Evolutionary conservation across 2,329 filamentous ascomycete genomes (phyloP), one percentile per base, ranked within the genome.

Genomic region (Paecilomyces dactylethromorphus): DNA sequence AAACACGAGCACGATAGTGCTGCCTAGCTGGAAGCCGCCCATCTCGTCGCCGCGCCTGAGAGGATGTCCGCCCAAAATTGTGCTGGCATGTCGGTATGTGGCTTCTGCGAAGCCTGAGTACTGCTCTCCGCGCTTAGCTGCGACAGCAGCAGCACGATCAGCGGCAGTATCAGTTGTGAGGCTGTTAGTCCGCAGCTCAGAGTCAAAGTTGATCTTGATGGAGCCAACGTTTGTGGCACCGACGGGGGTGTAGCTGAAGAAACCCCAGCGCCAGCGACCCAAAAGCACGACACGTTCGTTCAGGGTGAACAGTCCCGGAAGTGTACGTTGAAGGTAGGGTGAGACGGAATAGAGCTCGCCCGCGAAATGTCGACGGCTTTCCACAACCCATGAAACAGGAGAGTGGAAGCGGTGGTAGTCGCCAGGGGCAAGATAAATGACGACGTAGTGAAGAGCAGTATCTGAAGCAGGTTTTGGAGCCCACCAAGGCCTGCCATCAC

Each of bases 381-480:
- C 90, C 33, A 94, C 94, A 15, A 99, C 92, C 94, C 94, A 99
- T 66, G 91, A 89, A 1, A 91, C 88, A 0, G 94, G 94, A 1
- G 91, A 96, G 79, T 99, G 95, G 80, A 97, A 99, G 64, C 93
- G 90, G 78, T 99, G 94, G 78, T 99, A 99, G 78, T 99, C 95
- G 55, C 94, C 94, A 0, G 94, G 94, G 0, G 95, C 94, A 51
- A 99, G 86, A 77, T 99, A 99, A 69, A 99, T 87, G 63, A 99
- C 95, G 61, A 83, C 90, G 76, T 97, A 99, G 80, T 96, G 96
- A 7, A 99, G 84, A 10, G 88, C 85, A 73, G 78, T 82, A 73
- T 84, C 84, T 15, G 39, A 45, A 18, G 39, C 39, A 56, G 84
- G 82, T 21, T 80, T 74, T 5, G 86, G 78, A 50, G 86, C 79